A percentile compares a stretch with the other conserved stretches of the same genome.
Conservation (phyloP, 2,329 filamentous ascomycete species). For the Beauveria varroae region DNA sequence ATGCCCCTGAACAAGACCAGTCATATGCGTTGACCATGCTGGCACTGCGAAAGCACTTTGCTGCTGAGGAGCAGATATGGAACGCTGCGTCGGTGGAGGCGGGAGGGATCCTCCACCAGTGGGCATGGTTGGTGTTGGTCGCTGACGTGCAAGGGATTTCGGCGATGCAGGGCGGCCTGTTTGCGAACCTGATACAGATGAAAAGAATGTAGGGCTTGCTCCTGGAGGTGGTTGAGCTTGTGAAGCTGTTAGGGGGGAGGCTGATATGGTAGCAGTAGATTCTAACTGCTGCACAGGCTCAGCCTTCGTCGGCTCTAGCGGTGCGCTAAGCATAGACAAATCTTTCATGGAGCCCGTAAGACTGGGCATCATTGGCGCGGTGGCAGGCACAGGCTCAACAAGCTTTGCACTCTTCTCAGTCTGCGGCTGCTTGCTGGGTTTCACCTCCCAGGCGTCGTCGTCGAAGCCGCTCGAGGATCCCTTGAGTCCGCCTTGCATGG, state of each 20-base stretch:
- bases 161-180: constrained; percentile 20
- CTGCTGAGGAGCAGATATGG: constrained; percentile 80
- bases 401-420: constrained; percentile 9
- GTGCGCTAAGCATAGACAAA: constrained; percentile 44
- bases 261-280: constrained; percentile 13
- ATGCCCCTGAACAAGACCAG: constrained; percentile 56
- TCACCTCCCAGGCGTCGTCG: constrained; percentile 95
- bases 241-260: constrained; percentile 24
- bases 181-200: constrained; percentile 18
- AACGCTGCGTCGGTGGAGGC: constrained; percentile 68
- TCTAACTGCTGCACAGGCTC: constrained; percentile 24
- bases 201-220: constrained; percentile 53
- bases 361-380: constrained; percentile 33
- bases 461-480: constrained; percentile 61
- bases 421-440: constrained; percentile 59
- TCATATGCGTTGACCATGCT: constrained; percentile 76
- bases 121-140: constrained; percentile 60
- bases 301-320: constrained; percentile 43
- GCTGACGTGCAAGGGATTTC: constrained; percentile 43
- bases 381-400: constrained; percentile 24
- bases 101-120: constrained; percentile 58
- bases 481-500: constrained; percentile 19
- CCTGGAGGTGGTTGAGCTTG: constrained; percentile 41
- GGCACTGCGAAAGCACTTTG: constrained; percentile 66
- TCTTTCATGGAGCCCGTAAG: constrained; percentile 62